Evolutionary conservation across 2,329 filamentous ascomycete genomes (phyloP), one percentile per base, ranked within the genome.

Genomic region (Thyridium curvatum): DNA sequence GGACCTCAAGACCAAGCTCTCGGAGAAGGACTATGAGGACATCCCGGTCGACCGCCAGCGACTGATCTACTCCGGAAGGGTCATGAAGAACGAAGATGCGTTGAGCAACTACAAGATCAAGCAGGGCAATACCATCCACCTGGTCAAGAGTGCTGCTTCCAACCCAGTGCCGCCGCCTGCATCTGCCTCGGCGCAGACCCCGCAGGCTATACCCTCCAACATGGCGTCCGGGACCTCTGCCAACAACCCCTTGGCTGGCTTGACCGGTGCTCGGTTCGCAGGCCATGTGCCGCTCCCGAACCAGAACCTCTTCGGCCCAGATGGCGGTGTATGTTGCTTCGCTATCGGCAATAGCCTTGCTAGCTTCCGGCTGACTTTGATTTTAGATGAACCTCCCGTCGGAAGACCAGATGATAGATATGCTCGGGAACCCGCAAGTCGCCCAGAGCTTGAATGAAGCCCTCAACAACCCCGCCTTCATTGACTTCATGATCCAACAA

Each of bases 141-240:
- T 98, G 53, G 93, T 98, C 54, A 96, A 94, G 72, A 94, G 89
- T 58, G 91, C 93, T 33, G 86, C 86, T 44, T 96, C 90, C 74
- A 95, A 94, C 55, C 70, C 73, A 32, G 52, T 71, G 3, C 54
- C 67, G 8, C 68, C 72, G 17, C 52, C 71, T 1, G 53, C 68
- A 7, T 55, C 67, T 4, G 54, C 68, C 33, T 58, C 67, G 13
- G 56, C 66, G 17, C 53, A 69, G 8, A 56, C 69, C 2, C 69
- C 77, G 2, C 71, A 79, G 32, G 79, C 82, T 51, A 72, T 86
- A 6, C 83, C 83, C 5, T 72, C 73, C 38, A 91, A 88, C 63
- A 86, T 94, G 71, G 84, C 86, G 14, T 82, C 87, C 26, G 86
- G 86, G 34, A 74, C 85, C 46, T 46, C 51, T 14, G 86, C 86